Evolutionary conservation across 257 asterid genomes (phyloP), one percentile per base, ranked within the genome.

Genomic region (Echium plantagineum): DNA sequence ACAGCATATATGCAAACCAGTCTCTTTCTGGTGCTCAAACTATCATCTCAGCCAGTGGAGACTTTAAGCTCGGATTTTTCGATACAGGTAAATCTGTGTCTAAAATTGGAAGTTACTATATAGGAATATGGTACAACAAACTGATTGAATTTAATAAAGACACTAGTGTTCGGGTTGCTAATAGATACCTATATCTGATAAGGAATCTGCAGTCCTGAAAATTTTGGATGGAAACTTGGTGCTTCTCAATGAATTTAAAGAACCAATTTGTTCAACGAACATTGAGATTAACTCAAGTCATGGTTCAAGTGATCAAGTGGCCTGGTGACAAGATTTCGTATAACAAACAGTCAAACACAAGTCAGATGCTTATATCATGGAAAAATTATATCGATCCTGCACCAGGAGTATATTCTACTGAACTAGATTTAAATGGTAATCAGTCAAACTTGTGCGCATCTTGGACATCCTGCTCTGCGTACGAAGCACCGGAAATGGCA

Each of bases 351-450:
- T 32, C 69, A 24, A 53, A 42, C 56, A 63, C 35, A 24, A 63
- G 55, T 31, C 57, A 38, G 38, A 5, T 70, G 4, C 63, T 70
- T n/a, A 64, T 13, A 35, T 70, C 74, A n/a, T 64, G 74, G 74
- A 70, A 48, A 24, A 64, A 70, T 20, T 28, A 51, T 38, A 16
- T 22, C 12, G 31, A 49, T 46, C 38, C 55, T 46, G 21, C 94
- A 2, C 73, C 77, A 17, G 97, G 95, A 47, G 74, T 68, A 19
- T 89, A 72, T 61, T 78, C 96, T 0, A 80, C 82, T 26, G 95
- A 82, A 75, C 75, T 85, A 1, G 83, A 78, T 57, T 80, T 77
- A 1, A 30, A 0, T 49, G 46, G 26, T 53, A 71, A 60, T 0
- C 81, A 75, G 55, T n/a, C n/a, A n/a, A n/a, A n/a, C n/a, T n/a